Percentiles rank a stretch among this genome's conserved stretches.
phyloP scores from a whole-genome alignment of 1,284 basidiomycete species.

The Leccinum variabile region DNA sequence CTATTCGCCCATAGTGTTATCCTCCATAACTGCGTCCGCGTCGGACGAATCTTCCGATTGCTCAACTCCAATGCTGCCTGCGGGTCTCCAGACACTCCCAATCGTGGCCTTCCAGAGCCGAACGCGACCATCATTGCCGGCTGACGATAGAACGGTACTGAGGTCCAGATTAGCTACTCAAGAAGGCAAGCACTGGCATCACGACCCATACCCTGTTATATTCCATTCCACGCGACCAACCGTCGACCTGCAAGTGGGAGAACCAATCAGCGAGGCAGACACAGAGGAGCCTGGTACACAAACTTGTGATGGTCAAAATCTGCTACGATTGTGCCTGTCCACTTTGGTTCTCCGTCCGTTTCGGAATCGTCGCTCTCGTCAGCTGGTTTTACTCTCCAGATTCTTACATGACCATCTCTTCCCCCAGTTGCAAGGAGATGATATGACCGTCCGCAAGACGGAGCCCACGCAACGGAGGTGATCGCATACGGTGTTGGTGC shows the following conservation, averaged over 20 bases:
- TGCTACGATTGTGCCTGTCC: conserved; percentile 74
- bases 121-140: conserved; percentile 87
- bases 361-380: conserved; percentile 43
- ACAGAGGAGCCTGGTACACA: conserved; percentile 8
- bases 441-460: conserved; percentile 87
- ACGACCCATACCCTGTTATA: conserved; percentile 72
- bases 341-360: conserved; percentile 51
- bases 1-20: conserved; percentile 27
- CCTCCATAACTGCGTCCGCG: conserved; percentile 35
- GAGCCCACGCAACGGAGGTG: conserved; percentile 86
- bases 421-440: conserved; percentile 89
- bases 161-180: conserved; percentile 13
- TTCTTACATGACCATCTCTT: conserved; percentile 82
- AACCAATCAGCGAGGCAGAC: conserved; percentile 11
- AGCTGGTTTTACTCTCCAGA: conserved; percentile 77
- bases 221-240: conserved; percentile 84
- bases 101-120: conserved; percentile 85
- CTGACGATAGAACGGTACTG: conserved; percentile 85
- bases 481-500: conserved; percentile 55
- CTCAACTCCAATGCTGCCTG: conserved; percentile 76
- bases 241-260: conserved; percentile 45
- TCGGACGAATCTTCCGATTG: conserved; percentile 59
- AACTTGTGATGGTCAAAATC: conserved; percentile 87
- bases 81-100: conserved; percentile 73
- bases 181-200: neutral